These are phyloP conservation scores for Fusarium udum DNA, from an alignment of 2,329 filamentous ascomycete species.

Conservation along the genomic window DNA sequence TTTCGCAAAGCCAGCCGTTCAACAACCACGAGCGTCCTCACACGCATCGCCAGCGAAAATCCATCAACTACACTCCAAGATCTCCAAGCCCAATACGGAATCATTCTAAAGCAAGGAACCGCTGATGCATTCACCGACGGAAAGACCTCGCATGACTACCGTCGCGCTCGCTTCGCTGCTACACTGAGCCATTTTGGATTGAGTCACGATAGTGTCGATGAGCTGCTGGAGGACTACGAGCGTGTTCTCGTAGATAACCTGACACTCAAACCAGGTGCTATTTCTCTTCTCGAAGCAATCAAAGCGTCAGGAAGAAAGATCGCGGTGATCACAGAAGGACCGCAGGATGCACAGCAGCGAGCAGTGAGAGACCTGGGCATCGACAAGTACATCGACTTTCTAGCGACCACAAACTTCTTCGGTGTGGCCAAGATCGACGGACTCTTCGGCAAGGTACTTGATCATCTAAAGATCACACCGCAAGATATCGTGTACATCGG, in stretches of 20 bases:
- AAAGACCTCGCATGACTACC: constrained; percentile 55
- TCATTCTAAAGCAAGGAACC: constrained; percentile 49
- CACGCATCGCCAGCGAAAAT: constrained; percentile 35
- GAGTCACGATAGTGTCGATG: constrained; percentile 23
- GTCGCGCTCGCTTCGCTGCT: constrained; percentile 50
- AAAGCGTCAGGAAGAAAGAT: constrained; percentile 51
- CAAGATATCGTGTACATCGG: constrained; percentile 45
- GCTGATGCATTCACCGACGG: constrained; percentile 55
- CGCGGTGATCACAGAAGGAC: constrained; percentile 57
- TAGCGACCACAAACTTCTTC: constrained; percentile 47
- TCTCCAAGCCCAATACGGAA: constrained; percentile 43
- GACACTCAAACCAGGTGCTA: constrained; percentile 50
- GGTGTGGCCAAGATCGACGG: constrained; percentile 42
- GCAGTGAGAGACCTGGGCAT: constrained; percentile 45
- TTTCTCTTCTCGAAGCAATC: constrained; percentile 48
- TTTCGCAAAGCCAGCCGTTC: constrained; percentile 53
- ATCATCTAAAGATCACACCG: constrained; percentile 38
- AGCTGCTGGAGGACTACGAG: constrained; percentile 46
- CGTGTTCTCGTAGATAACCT: constrained; percentile 42
- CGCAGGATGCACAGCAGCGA: constrained; percentile 57
- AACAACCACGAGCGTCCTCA: constrained; percentile 49
- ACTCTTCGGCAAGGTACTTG: constrained; percentile 42
- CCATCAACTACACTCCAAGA: neutral
- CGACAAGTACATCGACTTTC: constrained; percentile 41
- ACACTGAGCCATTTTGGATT: constrained; percentile 45